A percentile compares a stretch with the other conserved stretches of the same genome.
Evolutionary conservation across 73 alveolate genomes (phyloP).

Genomic region (Paramecium tetraurelia): DNA sequence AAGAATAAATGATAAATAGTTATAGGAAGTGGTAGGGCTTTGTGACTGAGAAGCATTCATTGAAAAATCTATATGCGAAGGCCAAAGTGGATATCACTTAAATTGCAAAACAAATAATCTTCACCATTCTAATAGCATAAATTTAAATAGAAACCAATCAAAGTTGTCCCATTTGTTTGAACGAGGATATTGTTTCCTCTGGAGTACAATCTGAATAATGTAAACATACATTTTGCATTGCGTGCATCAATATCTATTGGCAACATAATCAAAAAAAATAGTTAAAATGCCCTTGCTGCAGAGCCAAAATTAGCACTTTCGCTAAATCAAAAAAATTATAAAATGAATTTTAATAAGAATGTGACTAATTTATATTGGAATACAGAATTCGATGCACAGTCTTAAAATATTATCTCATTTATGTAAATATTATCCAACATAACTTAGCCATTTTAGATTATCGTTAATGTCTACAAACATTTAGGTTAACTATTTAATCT

Average conservation of each 20-base stretch:
- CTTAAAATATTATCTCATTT: not conserved
- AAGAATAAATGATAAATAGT: not conserved
- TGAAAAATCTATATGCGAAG: not conserved
- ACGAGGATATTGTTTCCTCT: not conserved
- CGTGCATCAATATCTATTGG: not conserved
- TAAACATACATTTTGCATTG: not conserved
- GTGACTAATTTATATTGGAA: not conserved
- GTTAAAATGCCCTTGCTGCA: conserved; percentile 35
- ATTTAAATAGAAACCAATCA: not conserved
- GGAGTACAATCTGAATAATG: not conserved
- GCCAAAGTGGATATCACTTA: not conserved
- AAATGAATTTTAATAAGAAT: not conserved
- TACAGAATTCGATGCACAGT: not conserved
- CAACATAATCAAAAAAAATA: not conserved
- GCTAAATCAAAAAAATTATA: not conserved
- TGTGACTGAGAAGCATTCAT: not conserved
- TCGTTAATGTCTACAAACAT: not conserved
- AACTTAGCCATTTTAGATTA: not conserved
- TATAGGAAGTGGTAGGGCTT: not conserved
- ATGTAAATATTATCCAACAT: not conserved
- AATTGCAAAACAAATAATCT: not conserved
- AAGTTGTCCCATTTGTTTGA: conserved; percentile 31
- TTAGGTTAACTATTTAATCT: not conserved
- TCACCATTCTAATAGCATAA: not conserved
- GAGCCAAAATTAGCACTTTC: conserved; percentile 19